Evolutionary conservation across 2,329 filamentous ascomycete species (phyloP).

Genomic region (Aureobasidium pullulans): DNA sequence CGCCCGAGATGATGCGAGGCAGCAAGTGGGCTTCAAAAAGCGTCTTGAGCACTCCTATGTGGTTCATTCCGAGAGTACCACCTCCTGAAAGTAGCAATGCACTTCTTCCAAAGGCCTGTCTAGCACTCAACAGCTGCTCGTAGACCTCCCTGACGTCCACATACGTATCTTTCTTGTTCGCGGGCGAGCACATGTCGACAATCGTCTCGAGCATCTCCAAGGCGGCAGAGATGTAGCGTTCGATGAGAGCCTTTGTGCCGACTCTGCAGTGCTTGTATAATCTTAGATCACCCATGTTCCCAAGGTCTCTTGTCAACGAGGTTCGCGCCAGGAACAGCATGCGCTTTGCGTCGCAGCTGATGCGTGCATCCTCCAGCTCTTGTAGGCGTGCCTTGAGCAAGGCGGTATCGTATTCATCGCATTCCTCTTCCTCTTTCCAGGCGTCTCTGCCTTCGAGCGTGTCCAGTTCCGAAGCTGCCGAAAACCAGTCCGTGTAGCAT

Average conservation of each 20-base stretch:
- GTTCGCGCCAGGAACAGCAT: slow-evolving; percentile 81
- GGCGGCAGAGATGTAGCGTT: slow-evolving; percentile 76
- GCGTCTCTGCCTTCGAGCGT: slow-evolving; percentile 67
- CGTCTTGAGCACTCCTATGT: slow-evolving; percentile 79
- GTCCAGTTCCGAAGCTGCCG: slow-evolving; percentile 70
- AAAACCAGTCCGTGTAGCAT: slow-evolving; percentile 64
- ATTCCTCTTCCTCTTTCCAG: slow-evolving; percentile 67
- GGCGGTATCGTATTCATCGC: slow-evolving; percentile 62
- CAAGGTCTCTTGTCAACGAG: slow-evolving; percentile 69
- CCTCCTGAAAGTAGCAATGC: slow-evolving; percentile 78
- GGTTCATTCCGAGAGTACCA: slow-evolving; percentile 85
- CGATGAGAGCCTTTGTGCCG: slow-evolving; percentile 80
- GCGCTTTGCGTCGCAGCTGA: slow-evolving; percentile 60
- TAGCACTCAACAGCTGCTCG: slow-evolving; percentile 62
- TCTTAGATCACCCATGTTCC: slow-evolving; percentile 74
- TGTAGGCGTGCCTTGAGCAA: slow-evolving; percentile 63
- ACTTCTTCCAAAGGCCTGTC: slow-evolving; percentile 78
- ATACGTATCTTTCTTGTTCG: slow-evolving; percentile 32
- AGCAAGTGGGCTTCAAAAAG: slow-evolving; percentile 68
- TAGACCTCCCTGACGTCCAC: slow-evolving; percentile 55
- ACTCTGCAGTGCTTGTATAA: slow-evolving; percentile 79
- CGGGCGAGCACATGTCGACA: slow-evolving; percentile 51
- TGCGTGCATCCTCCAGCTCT: slow-evolving; percentile 67
- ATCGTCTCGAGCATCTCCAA: slow-evolving; percentile 66
- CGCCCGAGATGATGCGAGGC: slow-evolving; percentile 79